Conservation (phyloP, 2,329 filamentous ascomycete species). For the Colletotrichum eleusines region DNA sequence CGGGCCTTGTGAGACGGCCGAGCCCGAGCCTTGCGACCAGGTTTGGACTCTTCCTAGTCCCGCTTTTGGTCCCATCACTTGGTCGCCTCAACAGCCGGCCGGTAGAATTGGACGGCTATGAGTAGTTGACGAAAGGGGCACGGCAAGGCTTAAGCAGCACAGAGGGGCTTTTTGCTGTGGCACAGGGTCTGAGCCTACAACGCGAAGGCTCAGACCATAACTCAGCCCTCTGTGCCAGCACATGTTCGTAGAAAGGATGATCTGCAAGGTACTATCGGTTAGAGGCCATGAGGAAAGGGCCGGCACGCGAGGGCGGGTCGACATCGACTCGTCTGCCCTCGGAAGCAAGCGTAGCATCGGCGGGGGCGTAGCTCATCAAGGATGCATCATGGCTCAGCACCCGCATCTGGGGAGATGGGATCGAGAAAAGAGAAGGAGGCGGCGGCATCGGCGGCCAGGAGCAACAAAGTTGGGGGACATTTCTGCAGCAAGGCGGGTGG, state of each 20-base stretch:
- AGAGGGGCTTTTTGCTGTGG: conserved; percentile 11
- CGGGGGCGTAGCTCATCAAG: conserved; percentile 4
- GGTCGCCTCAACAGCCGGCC: conserved; percentile 11
- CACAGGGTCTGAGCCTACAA: conserved; percentile 26
- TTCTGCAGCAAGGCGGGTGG: conserved; percentile 30
- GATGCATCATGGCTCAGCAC: conserved; percentile 9
- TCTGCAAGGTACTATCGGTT: conserved; percentile 38
- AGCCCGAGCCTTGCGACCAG: background rate
- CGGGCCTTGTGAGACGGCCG: background rate
- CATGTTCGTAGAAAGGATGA: conserved; percentile 22
- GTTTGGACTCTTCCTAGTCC: background rate
- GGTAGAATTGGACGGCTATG: conserved; percentile 16
- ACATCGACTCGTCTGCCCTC: conserved; percentile 3
- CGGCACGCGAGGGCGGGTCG: conserved; percentile 22
- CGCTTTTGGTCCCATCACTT: conserved; percentile 3
- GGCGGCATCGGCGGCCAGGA: conserved; percentile 9
- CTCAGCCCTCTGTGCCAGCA: conserved; percentile 31
- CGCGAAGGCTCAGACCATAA: conserved; percentile 11
- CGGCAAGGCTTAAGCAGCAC: conserved; percentile 26
- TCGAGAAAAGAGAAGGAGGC: conserved; percentile 7
- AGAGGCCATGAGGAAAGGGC: conserved; percentile 28
- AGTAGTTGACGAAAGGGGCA: conserved; percentile 4
- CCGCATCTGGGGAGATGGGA: conserved; percentile 26
- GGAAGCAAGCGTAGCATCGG: conserved; percentile 8
- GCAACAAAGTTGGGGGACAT: conserved; percentile 26